Conservation (phyloP, 805 yeast genomes). For the Saccharomycopsis fermentans region DNA sequence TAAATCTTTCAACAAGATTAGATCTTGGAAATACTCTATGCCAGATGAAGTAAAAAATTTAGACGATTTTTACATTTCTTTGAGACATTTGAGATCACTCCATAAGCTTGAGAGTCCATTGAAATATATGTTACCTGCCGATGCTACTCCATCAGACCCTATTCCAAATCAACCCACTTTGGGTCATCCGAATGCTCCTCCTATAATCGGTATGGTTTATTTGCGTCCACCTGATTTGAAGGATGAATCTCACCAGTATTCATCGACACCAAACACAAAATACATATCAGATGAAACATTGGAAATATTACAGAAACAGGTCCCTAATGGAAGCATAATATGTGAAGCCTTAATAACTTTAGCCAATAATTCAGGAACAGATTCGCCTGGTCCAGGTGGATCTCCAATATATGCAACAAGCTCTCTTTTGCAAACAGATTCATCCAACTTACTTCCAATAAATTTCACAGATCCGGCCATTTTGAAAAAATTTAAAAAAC, state of each 20-base stretch:
- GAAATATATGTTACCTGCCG: slow-evolving; percentile 62
- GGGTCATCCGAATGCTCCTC: slow-evolving; percentile 83
- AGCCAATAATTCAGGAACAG: not conserved
- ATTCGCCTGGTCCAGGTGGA: not conserved
- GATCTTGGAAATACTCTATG: slow-evolving; percentile 97
- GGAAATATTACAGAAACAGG: not conserved
- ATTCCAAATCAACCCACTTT: slow-evolving; percentile 69
- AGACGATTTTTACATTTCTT: slow-evolving; percentile 71
- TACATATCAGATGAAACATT: not conserved
- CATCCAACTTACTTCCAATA: not conserved
- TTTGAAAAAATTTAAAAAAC: not conserved
- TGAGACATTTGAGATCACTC: slow-evolving; percentile 56
- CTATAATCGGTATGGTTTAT: slow-evolving; percentile 88
- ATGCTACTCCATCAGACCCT: slow-evolving; percentile 62
- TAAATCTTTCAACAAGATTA: slow-evolving; percentile 82
- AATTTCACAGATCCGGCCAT: not conserved
- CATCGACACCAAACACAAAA: slow-evolving; percentile 13
- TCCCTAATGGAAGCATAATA: not conserved
- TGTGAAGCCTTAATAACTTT: not conserved
- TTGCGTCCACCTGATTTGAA: slow-evolving; percentile 61
- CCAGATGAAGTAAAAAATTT: slow-evolving; percentile 89
- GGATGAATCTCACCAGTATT: slow-evolving; percentile 59
- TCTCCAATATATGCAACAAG: not conserved
- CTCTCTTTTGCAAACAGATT: not conserved
- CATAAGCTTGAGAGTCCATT: slow-evolving; percentile 80